Evolutionary conservation across 805 yeast species (phyloP), one percentile per base, ranked within the genome.

Genomic region (Zygoascus tannicola): DNA sequence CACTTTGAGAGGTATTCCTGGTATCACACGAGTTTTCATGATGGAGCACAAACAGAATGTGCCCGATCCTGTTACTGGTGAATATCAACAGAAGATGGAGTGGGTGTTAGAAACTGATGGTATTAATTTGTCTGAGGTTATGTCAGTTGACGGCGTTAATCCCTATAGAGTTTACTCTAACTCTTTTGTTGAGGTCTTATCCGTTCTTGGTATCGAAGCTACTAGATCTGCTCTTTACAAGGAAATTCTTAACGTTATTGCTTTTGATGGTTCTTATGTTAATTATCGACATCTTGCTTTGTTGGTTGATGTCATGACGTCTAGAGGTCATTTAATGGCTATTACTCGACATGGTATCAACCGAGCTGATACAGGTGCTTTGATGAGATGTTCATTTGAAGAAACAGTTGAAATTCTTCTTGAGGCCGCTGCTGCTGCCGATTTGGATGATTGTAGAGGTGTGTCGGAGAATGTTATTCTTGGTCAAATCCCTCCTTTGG

Each of bases 31-130:
- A 58, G 94, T 84, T 38, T 84, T 81, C 64, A 69, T 70, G 71
- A 65, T 68, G 59, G 68, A 69, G 50, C 64, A 68, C 46, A 67
- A 69, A 48, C 57, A 58, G 32, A 61, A 56, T 41, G 55, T 55
- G 35, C 59, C 63, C 14, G 65, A 90, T 47, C 87, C 83, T 58
- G 81, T 72, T 35, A 72, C 82, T 40, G 98, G 98, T 55, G 97
- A 85, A 50, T 92, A 70, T 58, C 75, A 77, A 48, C 92, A 87
- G 68, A 81, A 81, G 50, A 88, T 85, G 61, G 97, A 92, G 64
- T 92, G 97, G 97, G 97, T 90, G 32, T 74, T 92, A 63, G 99
- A 92, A 75, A 90, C 98, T 2, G 99, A 92, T 69, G 99, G 99
- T 73, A 90, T 85, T 45, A 94, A 90, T 59, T 73, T 92, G 54